Evolutionary conservation across 2,329 filamentous ascomycete species (phyloP), one percentile per base, ranked within the genome.

Genomic region (Phialophora expanda): DNA sequence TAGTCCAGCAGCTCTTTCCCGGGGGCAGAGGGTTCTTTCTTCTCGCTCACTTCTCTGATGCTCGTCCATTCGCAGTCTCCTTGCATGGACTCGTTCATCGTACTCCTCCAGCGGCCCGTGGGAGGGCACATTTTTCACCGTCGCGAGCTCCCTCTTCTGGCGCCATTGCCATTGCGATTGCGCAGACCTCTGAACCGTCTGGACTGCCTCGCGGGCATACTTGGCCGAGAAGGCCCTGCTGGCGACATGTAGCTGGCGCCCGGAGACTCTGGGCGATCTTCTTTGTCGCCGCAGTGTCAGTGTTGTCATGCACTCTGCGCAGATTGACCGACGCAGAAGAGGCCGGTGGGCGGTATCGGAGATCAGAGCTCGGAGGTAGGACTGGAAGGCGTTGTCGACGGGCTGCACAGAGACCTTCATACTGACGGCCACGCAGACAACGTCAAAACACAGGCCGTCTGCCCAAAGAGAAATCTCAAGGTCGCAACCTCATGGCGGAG

Each of bases 41-140:
- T 53, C 22, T 30, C n/a, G 53, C 44, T 44, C 80, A 93, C 91
- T 89, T 84, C 95, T 84, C 78, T 99, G 95, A 78, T 97, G 91
- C 70, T 92, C 88, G 76, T 99, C 95, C 76, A 98, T 92, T 70
- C 90, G 86, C 70, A 99, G 77, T 56, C 86, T 82, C 11, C 93
- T 92, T 51, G 83, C 81, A 55, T 87, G 83, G 8, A 99, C 93
- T 55, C 94, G 87, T 66, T 85, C 83, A 76, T 97, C 90, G 78
- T 99, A 99, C 78, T 98, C 94, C 70, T 88, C 85, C 74, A 98
- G 84, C 2, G 95, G 95, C 0, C 93, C 93, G 68, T 66, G 62
- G 34, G 48, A 30, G 20, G 63, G 28, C 12, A 65, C 62, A 9
- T 71, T 65, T 9, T 50, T 63, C 34, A 71, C 68, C 6, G 65